Percentiles rank a stretch among this genome's conserved stretches.
These are phyloP conservation scores for Aspergillus nanangensis DNA, from an alignment of 495 filamentous ascomycete species.

Conservation along the genomic window DNA sequence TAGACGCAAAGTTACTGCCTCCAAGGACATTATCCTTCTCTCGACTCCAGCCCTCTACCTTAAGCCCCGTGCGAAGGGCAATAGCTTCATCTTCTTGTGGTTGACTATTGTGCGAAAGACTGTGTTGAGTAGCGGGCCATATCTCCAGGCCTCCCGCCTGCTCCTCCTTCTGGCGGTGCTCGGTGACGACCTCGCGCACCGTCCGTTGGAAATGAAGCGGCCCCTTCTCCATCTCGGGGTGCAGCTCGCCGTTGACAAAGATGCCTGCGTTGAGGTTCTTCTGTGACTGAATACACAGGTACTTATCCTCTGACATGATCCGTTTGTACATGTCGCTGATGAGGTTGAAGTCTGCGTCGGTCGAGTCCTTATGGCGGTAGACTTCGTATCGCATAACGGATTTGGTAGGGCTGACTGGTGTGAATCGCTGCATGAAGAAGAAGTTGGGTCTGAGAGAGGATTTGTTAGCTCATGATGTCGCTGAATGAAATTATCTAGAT, in stretches of 20 bases:
- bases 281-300: slow-evolving; percentile 36
- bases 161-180: slow-evolving; percentile 41
- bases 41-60: too few relatives aligned
- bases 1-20: too few relatives aligned
- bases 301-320: slow-evolving; percentile 36
- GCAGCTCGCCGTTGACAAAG: slow-evolving; percentile 46
- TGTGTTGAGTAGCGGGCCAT: too few relatives aligned
- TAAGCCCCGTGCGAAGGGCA: too few relatives aligned
- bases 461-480: background rate
- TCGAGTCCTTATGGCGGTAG: slow-evolving; percentile 30
- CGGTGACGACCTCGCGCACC: slow-evolving; percentile 35
- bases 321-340: slow-evolving; percentile 35
- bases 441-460: slow-evolving; percentile 31
- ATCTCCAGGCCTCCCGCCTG: slow-evolving; percentile 31
- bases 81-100: too few relatives aligned
- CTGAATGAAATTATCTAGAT: too few relatives aligned
- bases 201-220: slow-evolving; percentile 44
- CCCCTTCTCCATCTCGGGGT: slow-evolving; percentile 45
- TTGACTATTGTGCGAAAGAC: too few relatives aligned
- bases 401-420: slow-evolving; percentile 32
- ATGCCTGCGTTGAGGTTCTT: slow-evolving; percentile 44
- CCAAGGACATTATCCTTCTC: too few relatives aligned
- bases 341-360: slow-evolving; percentile 28
- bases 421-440: slow-evolving; percentile 45
- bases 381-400: slow-evolving; percentile 45